These are phyloP conservation scores for Straminergon stramineum DNA, from an alignment of 225 moss, liverwort and hornwort species.

Conservation along the genomic window DNA sequence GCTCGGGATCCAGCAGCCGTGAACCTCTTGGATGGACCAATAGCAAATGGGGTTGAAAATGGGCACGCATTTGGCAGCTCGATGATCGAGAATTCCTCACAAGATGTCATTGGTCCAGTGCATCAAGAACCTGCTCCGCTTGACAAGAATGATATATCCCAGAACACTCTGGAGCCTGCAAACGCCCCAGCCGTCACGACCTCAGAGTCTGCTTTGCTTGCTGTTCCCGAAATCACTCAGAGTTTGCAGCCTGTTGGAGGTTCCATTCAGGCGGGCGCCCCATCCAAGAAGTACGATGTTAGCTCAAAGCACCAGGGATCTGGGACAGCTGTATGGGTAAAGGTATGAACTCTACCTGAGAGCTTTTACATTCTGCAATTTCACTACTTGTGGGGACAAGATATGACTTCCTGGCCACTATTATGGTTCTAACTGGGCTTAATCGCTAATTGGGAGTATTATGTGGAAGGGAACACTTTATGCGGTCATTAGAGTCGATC, in stretches of 20 bases:
- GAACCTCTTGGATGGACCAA: constrained; percentile 7
- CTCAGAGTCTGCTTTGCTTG: neutral
- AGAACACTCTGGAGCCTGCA: neutral
- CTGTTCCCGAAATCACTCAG: neutral
- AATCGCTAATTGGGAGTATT: neutral
- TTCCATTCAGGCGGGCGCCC: neutral
- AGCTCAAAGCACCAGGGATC: constrained; percentile 37
- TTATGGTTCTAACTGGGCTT: neutral
- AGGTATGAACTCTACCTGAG: constrained; percentile 17
- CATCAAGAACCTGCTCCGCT: neutral
- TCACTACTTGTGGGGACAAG: neutral
- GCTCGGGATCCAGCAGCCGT: neutral
- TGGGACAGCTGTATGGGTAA: constrained; percentile 47
- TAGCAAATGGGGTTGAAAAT: constrained; percentile 4
- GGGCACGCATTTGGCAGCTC: constrained; percentile 21
- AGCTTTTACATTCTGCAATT: neutral
- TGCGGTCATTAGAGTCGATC: neutral
- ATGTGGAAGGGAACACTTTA: neutral
- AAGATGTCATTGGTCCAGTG: neutral
- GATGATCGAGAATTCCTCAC: neutral
- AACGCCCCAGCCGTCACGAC: neutral
- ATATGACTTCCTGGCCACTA: neutral
- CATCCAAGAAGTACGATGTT: constrained; percentile 13
- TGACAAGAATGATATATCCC: neutral
- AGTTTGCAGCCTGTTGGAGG: constrained; percentile 5